Evolutionary conservation across 2,329 filamentous ascomycete genomes (phyloP).

Genomic region (Diaporthe sp.): DNA sequence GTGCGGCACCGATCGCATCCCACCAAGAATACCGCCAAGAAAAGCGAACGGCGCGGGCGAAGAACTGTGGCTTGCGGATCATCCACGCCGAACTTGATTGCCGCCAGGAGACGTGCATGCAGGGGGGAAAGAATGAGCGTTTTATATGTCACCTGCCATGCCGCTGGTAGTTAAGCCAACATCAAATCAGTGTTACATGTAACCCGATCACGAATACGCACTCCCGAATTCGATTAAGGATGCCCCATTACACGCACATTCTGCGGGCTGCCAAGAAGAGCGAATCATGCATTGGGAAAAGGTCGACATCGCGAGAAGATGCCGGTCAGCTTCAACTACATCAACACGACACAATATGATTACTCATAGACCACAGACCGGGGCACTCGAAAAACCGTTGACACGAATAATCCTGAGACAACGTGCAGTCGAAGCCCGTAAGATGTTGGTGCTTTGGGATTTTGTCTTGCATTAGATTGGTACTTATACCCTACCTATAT

Average conservation of each 20-base stretch:
- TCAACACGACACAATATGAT: background rate
- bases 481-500: background rate
- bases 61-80: background rate
- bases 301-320: background rate
- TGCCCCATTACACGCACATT: background rate
- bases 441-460: background rate
- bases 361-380: no score
- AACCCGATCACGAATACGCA: slow-evolving; percentile 12
- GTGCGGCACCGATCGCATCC: background rate
- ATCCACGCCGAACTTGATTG: background rate
- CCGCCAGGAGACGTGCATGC: background rate
- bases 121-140: background rate
- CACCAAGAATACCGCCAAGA: no score
- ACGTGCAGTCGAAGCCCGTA: background rate
- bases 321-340: background rate
- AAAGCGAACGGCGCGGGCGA: background rate
- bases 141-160: background rate
- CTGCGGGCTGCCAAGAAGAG: background rate
- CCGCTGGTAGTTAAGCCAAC: background rate
- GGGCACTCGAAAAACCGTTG: background rate
- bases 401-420: background rate
- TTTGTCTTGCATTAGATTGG: background rate
- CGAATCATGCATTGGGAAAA: background rate
- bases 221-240: background rate
- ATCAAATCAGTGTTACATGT: background rate